A percentile compares a stretch with the other conserved stretches of the same genome.
These are phyloP conservation scores for slime mould (Dictyostelium discoideum) DNA, from an alignment of 78 protist genomes.

Conservation along the genomic window dicty_2.7 NC_007091.3:586001-586500, in stretches of 20 bases:
- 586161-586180: not conserved
- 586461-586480: not conserved
- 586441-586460: not conserved
- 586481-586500: not conserved
- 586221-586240: conserved; percentile 37
- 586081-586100: conserved; percentile 21
- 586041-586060: conserved; percentile 33
- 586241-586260: not conserved
- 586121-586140: not conserved
- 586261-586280: not conserved
- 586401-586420: conserved; percentile 14
- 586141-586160: not conserved
- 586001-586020: conserved; percentile 15
- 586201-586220: conserved; percentile 25
- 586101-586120: conserved; percentile 48
- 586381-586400: conserved; percentile 27
- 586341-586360: conserved; percentile 6
- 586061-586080: conserved; percentile 46
- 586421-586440: not conserved
- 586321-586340: not conserved
- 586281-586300: not conserved
- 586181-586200: not conserved
- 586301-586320: not conserved
- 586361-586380: not conserved
- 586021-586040: conserved; percentile 54